Evolutionary conservation across 805 yeast species (phyloP).

Genomic region (Candida yuanshanica): DNA sequence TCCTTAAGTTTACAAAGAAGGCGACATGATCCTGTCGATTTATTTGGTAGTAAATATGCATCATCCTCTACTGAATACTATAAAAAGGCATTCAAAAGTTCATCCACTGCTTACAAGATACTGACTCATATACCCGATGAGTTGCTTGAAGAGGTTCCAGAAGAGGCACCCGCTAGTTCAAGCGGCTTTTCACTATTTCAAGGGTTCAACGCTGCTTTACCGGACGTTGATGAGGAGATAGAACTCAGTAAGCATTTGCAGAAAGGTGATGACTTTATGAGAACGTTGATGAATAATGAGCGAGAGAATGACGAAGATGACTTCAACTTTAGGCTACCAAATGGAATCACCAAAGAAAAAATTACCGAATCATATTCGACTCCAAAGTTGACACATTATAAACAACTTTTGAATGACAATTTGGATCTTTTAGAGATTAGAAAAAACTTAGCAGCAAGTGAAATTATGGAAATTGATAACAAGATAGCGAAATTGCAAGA

Average conservation of each 20-base stretch:
- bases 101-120: constrained; percentile 41
- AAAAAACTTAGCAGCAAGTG: constrained; percentile 58
- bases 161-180: constrained; percentile 15
- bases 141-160: constrained; percentile 49
- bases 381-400: constrained; percentile 31
- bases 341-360: constrained; percentile 35
- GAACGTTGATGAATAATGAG: constrained; percentile 17
- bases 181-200: constrained; percentile 54
- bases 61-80: constrained; percentile 32
- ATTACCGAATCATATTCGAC: constrained; percentile 38
- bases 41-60: constrained; percentile 24
- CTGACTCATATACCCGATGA: constrained; percentile 57
- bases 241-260: constrained; percentile 23
- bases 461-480: constrained; percentile 57
- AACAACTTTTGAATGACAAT: constrained; percentile 36
- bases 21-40: constrained; percentile 22
- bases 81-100: constrained; percentile 29
- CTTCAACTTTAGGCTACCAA: constrained; percentile 28
- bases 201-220: constrained; percentile 59
- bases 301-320: constrained; percentile 20
- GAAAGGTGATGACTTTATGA: constrained; percentile 14
- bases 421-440: constrained; percentile 55
- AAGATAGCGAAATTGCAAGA: constrained; percentile 46
- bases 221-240: constrained; percentile 42
- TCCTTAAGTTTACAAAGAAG: constrained; percentile 27